Evolutionary conservation across 2,329 filamentous ascomycete species (phyloP).

Genomic region (Didymella exigua): DNA sequence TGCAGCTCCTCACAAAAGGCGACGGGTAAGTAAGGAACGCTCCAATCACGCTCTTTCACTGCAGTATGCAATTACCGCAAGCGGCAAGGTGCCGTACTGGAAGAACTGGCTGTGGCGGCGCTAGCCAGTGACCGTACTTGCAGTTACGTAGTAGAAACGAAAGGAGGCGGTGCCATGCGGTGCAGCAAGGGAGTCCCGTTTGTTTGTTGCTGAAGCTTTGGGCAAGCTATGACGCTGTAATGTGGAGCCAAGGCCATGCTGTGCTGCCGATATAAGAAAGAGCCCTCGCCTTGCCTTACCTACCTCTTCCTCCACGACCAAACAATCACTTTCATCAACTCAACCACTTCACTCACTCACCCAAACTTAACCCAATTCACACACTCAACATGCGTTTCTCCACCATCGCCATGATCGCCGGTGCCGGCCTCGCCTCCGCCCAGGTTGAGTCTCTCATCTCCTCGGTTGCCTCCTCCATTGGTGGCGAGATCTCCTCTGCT

Average conservation of each 20-base stretch:
- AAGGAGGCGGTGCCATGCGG: slow-evolving; percentile 32
- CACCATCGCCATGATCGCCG: slow-evolving; percentile 38
- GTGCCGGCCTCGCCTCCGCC: slow-evolving; percentile 36
- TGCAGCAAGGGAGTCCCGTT: slow-evolving; percentile 24
- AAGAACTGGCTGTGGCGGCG: slow-evolving; percentile 30
- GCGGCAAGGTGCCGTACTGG: slow-evolving; percentile 11
- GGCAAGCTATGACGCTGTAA: slow-evolving; percentile 22
- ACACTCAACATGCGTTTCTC: slow-evolving; percentile 46
- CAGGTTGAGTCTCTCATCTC: slow-evolving; percentile 37
- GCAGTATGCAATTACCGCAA: slow-evolving; percentile 23
- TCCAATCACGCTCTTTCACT: slow-evolving; percentile 19
- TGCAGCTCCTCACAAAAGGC: slow-evolving; percentile 14
- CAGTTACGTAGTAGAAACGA: slow-evolving; percentile 30
- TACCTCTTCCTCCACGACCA: slow-evolving; percentile 17
- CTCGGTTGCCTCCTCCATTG: slow-evolving; percentile 27
- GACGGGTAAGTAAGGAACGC: slow-evolving; percentile 26
- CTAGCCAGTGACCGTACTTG: slow-evolving; percentile 24
- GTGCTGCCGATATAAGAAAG: slow-evolving; percentile 26
- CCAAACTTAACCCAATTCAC: slow-evolving; percentile 6
- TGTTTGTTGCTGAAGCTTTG: slow-evolving; percentile 32
- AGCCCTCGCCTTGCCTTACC: slow-evolving; percentile 20
- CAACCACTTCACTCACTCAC: slow-evolving; percentile 12
- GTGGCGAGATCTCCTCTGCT: slow-evolving; percentile 15
- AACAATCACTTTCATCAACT: slow-evolving; percentile 19
- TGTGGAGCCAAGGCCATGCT: slow-evolving; percentile 18